phyloP scores from a whole-genome alignment of 2,329 filamentous ascomycete species.

The Trichothecium roseum region DNA sequence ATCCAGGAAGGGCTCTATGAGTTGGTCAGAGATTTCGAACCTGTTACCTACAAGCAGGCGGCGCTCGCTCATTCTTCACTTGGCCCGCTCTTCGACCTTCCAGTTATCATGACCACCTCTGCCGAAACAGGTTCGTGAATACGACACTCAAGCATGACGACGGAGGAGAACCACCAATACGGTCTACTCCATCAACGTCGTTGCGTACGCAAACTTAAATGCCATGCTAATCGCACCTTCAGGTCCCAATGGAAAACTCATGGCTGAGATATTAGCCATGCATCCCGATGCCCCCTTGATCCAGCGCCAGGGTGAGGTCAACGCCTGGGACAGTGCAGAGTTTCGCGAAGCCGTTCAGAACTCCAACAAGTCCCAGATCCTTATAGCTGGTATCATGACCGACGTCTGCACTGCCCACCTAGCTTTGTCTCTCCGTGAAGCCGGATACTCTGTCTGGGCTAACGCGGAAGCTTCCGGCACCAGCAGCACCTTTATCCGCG shows the following conservation, averaged over 20 bases:
- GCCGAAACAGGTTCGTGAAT: constrained; percentile 39
- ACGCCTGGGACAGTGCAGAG: constrained; percentile 66
- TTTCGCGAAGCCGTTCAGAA: constrained; percentile 57
- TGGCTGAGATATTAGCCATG: constrained; percentile 58
- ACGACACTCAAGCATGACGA: too few species aligned
- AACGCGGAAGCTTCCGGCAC: constrained; percentile 65
- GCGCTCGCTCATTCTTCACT: constrained; percentile 59
- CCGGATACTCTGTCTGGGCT: constrained; percentile 64
- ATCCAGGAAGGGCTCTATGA: constrained; percentile 25
- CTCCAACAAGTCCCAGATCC: constrained; percentile 57
- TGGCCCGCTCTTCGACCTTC: constrained; percentile 55
- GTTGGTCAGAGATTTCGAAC: constrained; percentile 53
- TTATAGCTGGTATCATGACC: constrained; percentile 62
- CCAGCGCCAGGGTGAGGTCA: constrained; percentile 59
- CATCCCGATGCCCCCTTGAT: constrained; percentile 58
- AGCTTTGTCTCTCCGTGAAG: constrained; percentile 58
- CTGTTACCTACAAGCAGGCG: constrained; percentile 54
- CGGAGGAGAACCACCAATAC: too few species aligned
- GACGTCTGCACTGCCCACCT: constrained; percentile 70
- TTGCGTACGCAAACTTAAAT: too few species aligned
- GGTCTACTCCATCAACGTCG: too few species aligned
- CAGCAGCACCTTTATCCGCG: constrained; percentile 47
- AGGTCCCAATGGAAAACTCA: constrained; percentile 62
- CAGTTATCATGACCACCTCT: constrained; percentile 61
- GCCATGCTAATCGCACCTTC: constrained; percentile 1